These are phyloP conservation scores for Pichia cactophila DNA, from an alignment of 1,139 yeast genomes.

Conservation along the genomic window DNA sequence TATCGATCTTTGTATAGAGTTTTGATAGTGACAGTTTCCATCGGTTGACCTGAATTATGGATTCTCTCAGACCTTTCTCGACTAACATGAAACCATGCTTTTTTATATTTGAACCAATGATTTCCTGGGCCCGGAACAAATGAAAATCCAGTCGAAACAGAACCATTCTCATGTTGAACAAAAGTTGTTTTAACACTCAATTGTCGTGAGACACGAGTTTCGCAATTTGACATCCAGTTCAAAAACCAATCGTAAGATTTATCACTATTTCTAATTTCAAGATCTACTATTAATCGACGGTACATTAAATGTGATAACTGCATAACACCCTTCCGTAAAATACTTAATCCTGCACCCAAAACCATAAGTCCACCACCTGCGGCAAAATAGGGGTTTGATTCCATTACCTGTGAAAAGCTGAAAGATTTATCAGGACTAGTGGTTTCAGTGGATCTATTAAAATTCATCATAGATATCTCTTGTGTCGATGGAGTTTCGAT, in stretches of 20 bases:
- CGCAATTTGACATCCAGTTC: constrained; percentile 91
- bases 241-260: constrained; percentile 91
- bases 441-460: constrained; percentile 13
- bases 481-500: constrained; percentile 15
- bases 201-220: constrained; percentile 69
- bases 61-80: constrained; percentile 87
- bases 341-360: constrained; percentile 77
- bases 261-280: constrained; percentile 91
- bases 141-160: constrained; percentile 78
- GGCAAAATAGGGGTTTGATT: constrained; percentile 85
- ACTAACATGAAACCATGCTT: constrained; percentile 82
- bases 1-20: constrained; percentile 77
- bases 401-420: constrained; percentile 48
- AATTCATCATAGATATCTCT: constrained; percentile 16
- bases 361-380: constrained; percentile 98
- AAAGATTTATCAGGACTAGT: constrained; percentile 17
- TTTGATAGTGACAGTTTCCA: constrained; percentile 89
- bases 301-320: constrained; percentile 62
- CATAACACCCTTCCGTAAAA: constrained; percentile 63
- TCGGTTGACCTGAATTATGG: constrained; percentile 88
- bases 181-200: constrained; percentile 83
- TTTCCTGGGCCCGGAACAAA: constrained; percentile 98
- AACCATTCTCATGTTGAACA: constrained; percentile 88
- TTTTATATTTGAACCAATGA: constrained; percentile 76
- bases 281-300: constrained; percentile 79